These are phyloP conservation scores for Diaporthe sp. DNA, from an alignment of 2,329 filamentous ascomycete species.

Conservation along the genomic window DNA sequence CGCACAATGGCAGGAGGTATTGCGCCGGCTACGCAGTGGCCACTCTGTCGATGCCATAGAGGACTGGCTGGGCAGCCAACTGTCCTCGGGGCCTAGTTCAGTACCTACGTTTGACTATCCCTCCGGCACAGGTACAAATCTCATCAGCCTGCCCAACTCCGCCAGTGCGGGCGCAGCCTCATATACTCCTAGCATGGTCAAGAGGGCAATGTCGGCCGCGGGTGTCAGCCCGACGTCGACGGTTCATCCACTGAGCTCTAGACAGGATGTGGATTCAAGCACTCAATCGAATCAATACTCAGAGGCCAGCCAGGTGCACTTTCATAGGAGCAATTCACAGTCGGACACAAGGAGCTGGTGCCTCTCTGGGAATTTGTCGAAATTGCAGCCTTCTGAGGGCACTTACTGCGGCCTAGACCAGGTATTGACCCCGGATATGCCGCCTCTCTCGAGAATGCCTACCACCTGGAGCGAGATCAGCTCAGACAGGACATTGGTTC, in stretches of 20 bases:
- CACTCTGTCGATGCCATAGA: slow-evolving; percentile 66
- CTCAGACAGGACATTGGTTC: slow-evolving; percentile 65
- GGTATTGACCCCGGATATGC: slow-evolving; percentile 57
- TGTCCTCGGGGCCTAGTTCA: slow-evolving; percentile 45
- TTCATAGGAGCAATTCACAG: slow-evolving; percentile 58
- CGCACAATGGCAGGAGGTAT: slow-evolving; percentile 64
- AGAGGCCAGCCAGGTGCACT: slow-evolving; percentile 58
- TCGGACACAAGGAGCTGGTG: slow-evolving; percentile 61
- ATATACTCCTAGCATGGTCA: slow-evolving; percentile 37
- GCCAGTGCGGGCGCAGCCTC: slow-evolving; percentile 41
- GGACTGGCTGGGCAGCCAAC: slow-evolving; percentile 58
- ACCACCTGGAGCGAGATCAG: slow-evolving; percentile 72
- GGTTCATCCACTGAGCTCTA: slow-evolving; percentile 44
- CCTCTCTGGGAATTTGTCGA: slow-evolving; percentile 38
- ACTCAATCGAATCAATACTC: slow-evolving; percentile 55
- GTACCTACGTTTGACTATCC: slow-evolving; percentile 44
- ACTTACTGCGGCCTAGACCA: slow-evolving; percentile 57
- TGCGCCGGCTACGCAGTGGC: slow-evolving; percentile 63
- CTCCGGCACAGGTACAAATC: slow-evolving; percentile 43
- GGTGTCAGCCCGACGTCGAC: slow-evolving; percentile 45
- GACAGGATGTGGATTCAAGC: slow-evolving; percentile 53
- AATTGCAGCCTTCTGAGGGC: slow-evolving; percentile 21
- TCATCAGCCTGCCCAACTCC: slow-evolving; percentile 45
- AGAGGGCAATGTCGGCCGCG: slow-evolving; percentile 8
- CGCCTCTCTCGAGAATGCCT: slow-evolving; percentile 54